phyloP scores from a whole-genome alignment of 2,329 filamentous ascomycete species.

The Penicillium crustosum region DNA sequence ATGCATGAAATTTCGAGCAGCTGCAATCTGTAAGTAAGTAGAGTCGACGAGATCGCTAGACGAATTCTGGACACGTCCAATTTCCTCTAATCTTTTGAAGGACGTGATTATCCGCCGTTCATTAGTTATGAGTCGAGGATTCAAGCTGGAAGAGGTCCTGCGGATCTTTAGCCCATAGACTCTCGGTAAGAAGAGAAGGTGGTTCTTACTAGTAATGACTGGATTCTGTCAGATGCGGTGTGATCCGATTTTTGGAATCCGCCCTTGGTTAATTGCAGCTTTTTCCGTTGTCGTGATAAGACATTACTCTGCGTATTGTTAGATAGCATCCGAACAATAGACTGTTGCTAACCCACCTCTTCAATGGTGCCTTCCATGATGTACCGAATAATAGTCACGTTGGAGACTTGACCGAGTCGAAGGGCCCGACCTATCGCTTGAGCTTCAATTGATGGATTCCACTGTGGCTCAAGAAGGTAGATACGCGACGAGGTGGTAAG shows the following conservation, averaged over 20 bases:
- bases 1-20: too few relatives aligned
- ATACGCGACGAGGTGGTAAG: conserved; percentile 1
- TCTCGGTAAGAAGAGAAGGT: not conserved
- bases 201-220: not conserved
- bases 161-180: not conserved
- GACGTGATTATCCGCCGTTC: not conserved
- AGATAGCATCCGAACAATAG: not conserved
- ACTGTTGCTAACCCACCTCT: not conserved
- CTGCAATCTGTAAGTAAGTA: too few relatives aligned
- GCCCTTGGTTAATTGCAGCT: not conserved
- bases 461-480: conserved; percentile 10
- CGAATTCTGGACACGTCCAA: not conserved
- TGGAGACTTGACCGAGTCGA: conserved; percentile 4
- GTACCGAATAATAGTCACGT: conserved; percentile 2
- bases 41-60: not conserved
- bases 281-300: conserved; percentile 1
- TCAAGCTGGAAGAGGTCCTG: not conserved
- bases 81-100: not conserved
- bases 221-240: not conserved
- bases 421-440: conserved; percentile 7
- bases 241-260: not conserved
- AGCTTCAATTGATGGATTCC: conserved; percentile 8
- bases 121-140: not conserved
- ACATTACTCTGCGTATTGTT: conserved; percentile 3
- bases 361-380: conserved; percentile 4